Conservation (phyloP, 805 yeast species). For the Suhomyces pyralidae region DNA sequence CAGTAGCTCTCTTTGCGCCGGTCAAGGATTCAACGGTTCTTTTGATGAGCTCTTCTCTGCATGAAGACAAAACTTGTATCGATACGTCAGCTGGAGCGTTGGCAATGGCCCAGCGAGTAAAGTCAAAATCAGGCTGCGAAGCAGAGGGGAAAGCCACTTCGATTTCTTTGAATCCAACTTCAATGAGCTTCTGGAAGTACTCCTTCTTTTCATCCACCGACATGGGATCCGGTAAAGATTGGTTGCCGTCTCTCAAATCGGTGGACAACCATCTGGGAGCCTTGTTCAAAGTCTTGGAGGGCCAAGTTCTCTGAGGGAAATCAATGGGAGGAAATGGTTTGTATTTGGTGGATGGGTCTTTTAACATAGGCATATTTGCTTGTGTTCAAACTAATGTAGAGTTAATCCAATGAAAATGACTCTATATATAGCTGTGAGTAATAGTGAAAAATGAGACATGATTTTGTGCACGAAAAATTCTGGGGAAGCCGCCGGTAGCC, state of each 20-base stretch:
- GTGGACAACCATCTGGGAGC: slow-evolving; percentile 84
- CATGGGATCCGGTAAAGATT: slow-evolving; percentile 85
- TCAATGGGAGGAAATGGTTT: slow-evolving; percentile 52
- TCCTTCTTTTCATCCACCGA: slow-evolving; percentile 71
- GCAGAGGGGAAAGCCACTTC: slow-evolving; percentile 84
- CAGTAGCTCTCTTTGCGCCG: slow-evolving; percentile 74
- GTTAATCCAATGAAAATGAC: not conserved
- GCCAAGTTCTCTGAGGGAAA: slow-evolving; percentile 71
- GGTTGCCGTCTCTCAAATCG: slow-evolving; percentile 81
- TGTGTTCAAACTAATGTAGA: not conserved
- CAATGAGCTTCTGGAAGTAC: slow-evolving; percentile 65
- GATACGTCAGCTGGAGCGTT: slow-evolving; percentile 74
- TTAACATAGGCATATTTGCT: slow-evolving; percentile 32
- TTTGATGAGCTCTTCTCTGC: slow-evolving; percentile 68
- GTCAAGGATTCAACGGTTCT: slow-evolving; percentile 69
- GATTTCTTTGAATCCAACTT: slow-evolving; percentile 76
- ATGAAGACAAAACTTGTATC: slow-evolving; percentile 73
- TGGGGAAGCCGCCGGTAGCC: slow-evolving; percentile 3
- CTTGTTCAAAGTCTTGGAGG: slow-evolving; percentile 50
- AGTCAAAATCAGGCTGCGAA: slow-evolving; percentile 75
- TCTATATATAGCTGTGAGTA: not conserved
- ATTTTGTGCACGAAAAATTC: not conserved
- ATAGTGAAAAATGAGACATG: slow-evolving; percentile 2
- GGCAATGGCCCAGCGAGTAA: slow-evolving; percentile 71
- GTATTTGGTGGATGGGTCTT: slow-evolving; percentile 65